phyloP scores from a whole-genome alignment of 768 basidiomycete genomes.

The Tricholoma bakamatsutake region DNA sequence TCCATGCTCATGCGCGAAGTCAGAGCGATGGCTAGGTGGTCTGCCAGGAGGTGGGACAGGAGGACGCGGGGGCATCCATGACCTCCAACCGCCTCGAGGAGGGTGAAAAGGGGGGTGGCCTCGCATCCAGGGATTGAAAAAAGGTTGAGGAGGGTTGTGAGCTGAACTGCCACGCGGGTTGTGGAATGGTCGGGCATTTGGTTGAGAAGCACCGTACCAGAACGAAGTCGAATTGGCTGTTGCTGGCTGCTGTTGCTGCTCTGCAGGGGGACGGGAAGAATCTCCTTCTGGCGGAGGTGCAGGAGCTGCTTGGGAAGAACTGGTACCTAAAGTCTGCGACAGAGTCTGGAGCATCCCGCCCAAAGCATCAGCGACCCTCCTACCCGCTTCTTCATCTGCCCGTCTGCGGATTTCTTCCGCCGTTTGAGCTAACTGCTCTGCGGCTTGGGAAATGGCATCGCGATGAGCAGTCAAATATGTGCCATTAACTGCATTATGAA shows the following conservation, averaged over 20 bases:
- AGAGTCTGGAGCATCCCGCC: slow-evolving; percentile 52
- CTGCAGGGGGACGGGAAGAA: not conserved
- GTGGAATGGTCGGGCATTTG: not conserved
- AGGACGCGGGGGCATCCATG: slow-evolving; percentile 3
- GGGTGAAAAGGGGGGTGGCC: slow-evolving; percentile 2
- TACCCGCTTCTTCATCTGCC: slow-evolving; percentile 61
- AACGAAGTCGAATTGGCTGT: slow-evolving; percentile 12
- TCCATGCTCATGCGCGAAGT: slow-evolving; percentile 4
- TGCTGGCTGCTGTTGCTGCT: not conserved
- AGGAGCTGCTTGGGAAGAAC: not conserved
- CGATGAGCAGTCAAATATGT: slow-evolving; percentile 67
- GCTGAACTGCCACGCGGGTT: slow-evolving; percentile 1
- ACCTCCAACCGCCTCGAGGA: not conserved
- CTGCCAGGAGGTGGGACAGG: slow-evolving; percentile 8
- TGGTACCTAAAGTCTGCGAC: slow-evolving; percentile 22
- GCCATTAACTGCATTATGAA: slow-evolving; percentile 55
- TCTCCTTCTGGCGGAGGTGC: slow-evolving; percentile 2
- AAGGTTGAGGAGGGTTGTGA: not conserved
- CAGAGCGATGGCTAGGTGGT: slow-evolving; percentile 9
- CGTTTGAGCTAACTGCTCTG: slow-evolving; percentile 46
- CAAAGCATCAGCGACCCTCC: slow-evolving; percentile 57
- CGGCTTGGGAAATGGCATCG: slow-evolving; percentile 51
- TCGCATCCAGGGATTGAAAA: slow-evolving; percentile 4
- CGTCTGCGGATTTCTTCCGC: slow-evolving; percentile 39
- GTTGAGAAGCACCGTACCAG: slow-evolving; percentile 10